These are phyloP conservation scores for Malbranchea cinnamomea DNA, from an alignment of 2,329 filamentous ascomycete species.

Conservation along the genomic window DNA sequence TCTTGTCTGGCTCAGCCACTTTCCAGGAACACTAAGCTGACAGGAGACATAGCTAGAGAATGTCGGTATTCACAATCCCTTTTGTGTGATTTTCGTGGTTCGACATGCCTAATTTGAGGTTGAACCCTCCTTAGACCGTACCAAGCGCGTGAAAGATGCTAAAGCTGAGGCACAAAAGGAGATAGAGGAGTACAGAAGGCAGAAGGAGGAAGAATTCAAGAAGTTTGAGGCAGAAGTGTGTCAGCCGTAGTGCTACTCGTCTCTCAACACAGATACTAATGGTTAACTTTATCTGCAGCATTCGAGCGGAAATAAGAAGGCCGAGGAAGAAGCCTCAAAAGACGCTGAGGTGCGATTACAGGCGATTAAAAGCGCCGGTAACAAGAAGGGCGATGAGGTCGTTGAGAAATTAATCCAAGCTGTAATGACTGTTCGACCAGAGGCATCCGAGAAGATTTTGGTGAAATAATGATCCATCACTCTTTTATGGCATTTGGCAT, in stretches of 20 bases:
- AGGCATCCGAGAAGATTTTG: slow-evolving; percentile 38
- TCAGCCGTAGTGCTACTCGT: slow-evolving; percentile 1
- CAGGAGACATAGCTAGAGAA: slow-evolving; percentile 53
- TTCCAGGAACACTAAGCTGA: slow-evolving; percentile 6
- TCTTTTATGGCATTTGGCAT: too few relatives aligned
- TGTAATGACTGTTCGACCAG: slow-evolving; percentile 71
- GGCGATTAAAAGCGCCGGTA: slow-evolving; percentile 66
- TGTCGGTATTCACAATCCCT: slow-evolving; percentile 41
- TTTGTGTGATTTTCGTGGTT: neutral
- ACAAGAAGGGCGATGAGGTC: slow-evolving; percentile 65
- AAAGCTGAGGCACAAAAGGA: slow-evolving; percentile 95
- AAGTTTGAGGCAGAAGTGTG: slow-evolving; percentile 70
- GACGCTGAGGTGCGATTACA: slow-evolving; percentile 69
- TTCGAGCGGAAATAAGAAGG: slow-evolving; percentile 74
- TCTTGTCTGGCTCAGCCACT: neutral
- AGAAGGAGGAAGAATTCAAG: slow-evolving; percentile 91
- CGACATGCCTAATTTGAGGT: neutral
- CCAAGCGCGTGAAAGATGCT: slow-evolving; percentile 93
- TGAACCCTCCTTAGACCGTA: slow-evolving; percentile 54
- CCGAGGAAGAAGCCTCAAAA: slow-evolving; percentile 63
- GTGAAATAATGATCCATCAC: too few relatives aligned
- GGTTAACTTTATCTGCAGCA: slow-evolving; percentile 42
- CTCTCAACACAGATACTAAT: slow-evolving; percentile 1
- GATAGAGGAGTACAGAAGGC: slow-evolving; percentile 77
- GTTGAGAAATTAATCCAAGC: slow-evolving; percentile 69